Evolutionary conservation across 208 protist genomes (phyloP), one percentile per base, ranked within the genome.

Genomic region (Leishmania major): DNA sequence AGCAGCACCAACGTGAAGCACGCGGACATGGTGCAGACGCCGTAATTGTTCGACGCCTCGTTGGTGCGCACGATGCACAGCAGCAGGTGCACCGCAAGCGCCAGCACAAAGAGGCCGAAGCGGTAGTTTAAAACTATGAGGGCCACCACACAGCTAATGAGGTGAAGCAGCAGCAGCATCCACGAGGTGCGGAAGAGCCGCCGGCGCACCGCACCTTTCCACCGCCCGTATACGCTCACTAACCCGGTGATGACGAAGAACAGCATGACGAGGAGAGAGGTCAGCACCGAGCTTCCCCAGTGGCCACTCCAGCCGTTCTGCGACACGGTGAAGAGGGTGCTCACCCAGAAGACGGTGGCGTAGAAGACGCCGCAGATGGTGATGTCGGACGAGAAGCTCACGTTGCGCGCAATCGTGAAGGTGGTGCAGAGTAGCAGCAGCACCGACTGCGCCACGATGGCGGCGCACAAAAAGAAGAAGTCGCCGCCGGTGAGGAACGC

Each of bases 51-150:
- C 13, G 83, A 86, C 15, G 86, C 74, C 45, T 90, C 87, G 74
- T 84, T 91, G 22, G 85, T 86, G 75, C 83, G 89, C n/a, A 93
- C 76, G 25, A 85, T 76, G 35, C 85, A 84, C 28, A 96, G 74
- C 37, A 88, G 59, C 37, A 88, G 87, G 76, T 96, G 93, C 43
- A 93, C 40, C 31, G 87, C 74, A 15, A 96, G 70, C 11, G 83
- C 89, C 22, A 92, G 55, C 40, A 87, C 86, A 82, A 96, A 93
- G 7, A 96, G 64, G 1, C 91, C 93, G 37, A 89, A 86, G 67
- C 82, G 82, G 79, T 89, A 94, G 78, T 92, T 85, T 53, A 82
- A 75, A 35, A 91, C 83, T 6, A 94, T 82, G 22, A 87, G 80
- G 1, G 76, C 80, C 45, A 90, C 82, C n/a, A 92, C 82, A 69